Evolutionary conservation across 2,329 filamentous ascomycete species (phyloP).

Genomic region (Albifimbria verrucaria): DNA sequence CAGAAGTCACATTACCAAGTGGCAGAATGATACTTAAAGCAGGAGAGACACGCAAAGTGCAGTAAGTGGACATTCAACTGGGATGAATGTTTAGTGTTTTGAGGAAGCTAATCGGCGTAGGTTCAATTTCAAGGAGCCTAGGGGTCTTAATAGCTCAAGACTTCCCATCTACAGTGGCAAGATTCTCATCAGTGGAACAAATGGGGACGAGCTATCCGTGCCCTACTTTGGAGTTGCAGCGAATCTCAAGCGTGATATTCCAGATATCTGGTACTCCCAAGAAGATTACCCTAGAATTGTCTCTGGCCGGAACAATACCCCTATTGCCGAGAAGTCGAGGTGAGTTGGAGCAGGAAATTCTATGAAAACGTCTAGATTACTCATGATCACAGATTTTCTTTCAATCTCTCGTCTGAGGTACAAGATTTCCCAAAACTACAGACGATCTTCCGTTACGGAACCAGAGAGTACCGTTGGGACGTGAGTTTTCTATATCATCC

Average conservation of each 20-base stretch:
- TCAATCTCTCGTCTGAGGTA: constrained; percentile 50
- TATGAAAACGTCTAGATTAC: constrained; percentile 17
- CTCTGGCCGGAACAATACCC: neutral
- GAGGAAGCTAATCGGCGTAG: neutral
- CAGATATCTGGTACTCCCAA: neutral
- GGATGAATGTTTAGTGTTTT: neutral
- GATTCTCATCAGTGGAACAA: constrained; percentile 24
- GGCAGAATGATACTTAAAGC: constrained; percentile 1
- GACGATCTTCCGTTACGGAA: constrained; percentile 9
- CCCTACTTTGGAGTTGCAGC: constrained; percentile 25
- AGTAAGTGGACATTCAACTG: constrained; percentile 31
- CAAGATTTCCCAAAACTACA: constrained; percentile 17
- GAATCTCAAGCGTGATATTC: constrained; percentile 1
- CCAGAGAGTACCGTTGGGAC: constrained; percentile 14
- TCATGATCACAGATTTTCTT: constrained; percentile 62
- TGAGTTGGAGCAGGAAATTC: neutral
- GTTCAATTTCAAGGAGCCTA: constrained; percentile 2
- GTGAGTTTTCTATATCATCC: neutral
- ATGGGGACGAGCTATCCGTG: constrained; percentile 26
- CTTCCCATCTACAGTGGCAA: constrained; percentile 33
- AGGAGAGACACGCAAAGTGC: constrained; percentile 15
- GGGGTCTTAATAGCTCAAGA: constrained; percentile 8
- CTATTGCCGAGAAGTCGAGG: neutral
- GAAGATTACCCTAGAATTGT: neutral
- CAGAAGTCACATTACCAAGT: neutral